Base-by-base conservation (phyloP, 176 grass and related monocot species). In the Juncus effusus region DNA sequence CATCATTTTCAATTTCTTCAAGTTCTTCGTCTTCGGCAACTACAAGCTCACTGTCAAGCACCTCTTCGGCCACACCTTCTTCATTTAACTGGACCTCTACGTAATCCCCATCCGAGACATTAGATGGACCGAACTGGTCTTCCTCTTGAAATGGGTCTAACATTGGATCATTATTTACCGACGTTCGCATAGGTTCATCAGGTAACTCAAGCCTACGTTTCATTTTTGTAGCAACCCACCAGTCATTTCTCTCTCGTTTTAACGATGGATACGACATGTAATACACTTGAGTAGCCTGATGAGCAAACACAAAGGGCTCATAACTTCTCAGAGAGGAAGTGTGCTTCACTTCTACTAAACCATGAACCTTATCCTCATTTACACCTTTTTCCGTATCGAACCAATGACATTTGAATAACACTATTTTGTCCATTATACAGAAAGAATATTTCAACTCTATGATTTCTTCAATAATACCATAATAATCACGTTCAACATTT, bases 401-500 rank as follows among this genome's bases (percentile, higher is more conserved):
- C 61, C 61, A 64, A 3, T 14, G 36, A 15, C 61, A 64, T 5
- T 64, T 42, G 12, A 64, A 64, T 41, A 42, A 13, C 3, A 64
- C 61, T 4, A 64, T 15, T 41, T 11, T 40, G 11, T 64, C 13
- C 3, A 3, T 4, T n/a, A 13, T 12, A 3, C 61, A 1, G 6
- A 47, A 47, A 5, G 6, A 10, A n/a, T 64, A 64, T 4, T 64
- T 3, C n/a, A 64, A 64, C 38, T 64, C 61, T 1, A 64, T 11
- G 1, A 64, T 41, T 5, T 63, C 61, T n/a, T 64, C 38, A 15
- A 64, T 12, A 44, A 64, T 15, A 4, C 61, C 61, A 44, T 64
- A 63, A 44, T 64, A 64, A 15, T 64, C 61, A 44, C 41, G 28
- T 13, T 40, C 4, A 42, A 41, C 41, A 7, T 1, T 37, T 40